Conservation (phyloP, 1,284 basidiomycete genomes). For the Cutaneotrichosporon mucoides region DNA sequence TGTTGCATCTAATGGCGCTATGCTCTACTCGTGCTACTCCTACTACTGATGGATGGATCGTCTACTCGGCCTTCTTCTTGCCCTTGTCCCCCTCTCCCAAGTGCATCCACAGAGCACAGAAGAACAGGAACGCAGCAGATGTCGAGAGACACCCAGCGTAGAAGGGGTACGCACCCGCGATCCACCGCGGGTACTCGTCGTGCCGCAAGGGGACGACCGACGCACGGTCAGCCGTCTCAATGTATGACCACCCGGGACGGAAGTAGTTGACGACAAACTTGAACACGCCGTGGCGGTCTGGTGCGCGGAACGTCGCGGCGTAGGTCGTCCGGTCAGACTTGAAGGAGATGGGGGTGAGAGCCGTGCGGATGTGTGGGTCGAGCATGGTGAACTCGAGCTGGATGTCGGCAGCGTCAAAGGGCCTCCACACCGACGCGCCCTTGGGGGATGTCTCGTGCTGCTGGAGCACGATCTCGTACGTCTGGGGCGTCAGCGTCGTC, state of each 20-base stretch:
- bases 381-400: conserved; percentile 98
- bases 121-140: conserved; percentile 73
- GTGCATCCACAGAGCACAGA: conserved; percentile 73
- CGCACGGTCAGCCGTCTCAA: conserved; percentile 69
- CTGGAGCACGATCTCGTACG: conserved; percentile 60
- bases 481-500: conserved; percentile 42
- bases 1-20: too few species aligned
- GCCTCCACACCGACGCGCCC: conserved; percentile 57
- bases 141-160: conserved; percentile 86
- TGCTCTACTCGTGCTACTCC: too few species aligned
- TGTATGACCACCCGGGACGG: conserved; percentile 72
- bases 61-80: conserved; percentile 47
- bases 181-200: conserved; percentile 90
- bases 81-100: conserved; percentile 55
- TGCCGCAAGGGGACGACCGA: conserved; percentile 89
- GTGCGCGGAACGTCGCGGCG: conserved; percentile 72
- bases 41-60: background rate
- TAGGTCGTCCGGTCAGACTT: conserved; percentile 54
- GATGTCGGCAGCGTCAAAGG: conserved; percentile 67
- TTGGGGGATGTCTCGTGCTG: conserved; percentile 35
- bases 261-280: conserved; percentile 89
- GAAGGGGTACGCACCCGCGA: conserved; percentile 91
- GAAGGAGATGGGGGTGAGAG: conserved; percentile 55
- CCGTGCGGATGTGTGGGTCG: conserved; percentile 83
- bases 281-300: conserved; percentile 96